Evolutionary conservation across 805 yeast genomes (phyloP), one percentile per base, ranked within the genome.

Genomic region (Candida oleophila): DNA sequence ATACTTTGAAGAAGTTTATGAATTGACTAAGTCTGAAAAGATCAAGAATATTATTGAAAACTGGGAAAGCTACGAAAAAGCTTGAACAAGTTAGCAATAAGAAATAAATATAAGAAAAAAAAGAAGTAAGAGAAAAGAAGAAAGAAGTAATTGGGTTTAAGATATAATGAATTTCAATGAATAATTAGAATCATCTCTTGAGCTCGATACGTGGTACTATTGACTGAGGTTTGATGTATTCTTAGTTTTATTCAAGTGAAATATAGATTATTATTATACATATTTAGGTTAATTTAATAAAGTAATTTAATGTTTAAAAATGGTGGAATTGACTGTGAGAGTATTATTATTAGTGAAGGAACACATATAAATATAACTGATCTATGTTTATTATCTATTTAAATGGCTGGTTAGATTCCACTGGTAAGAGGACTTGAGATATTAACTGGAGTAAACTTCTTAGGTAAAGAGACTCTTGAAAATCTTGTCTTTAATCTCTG

Each of bases 1-100:
- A 69, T 94, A 94, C 77, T 94, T 94, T 77, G 87, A 95, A 77
- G 96, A 89, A 59, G 99, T 94, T 45, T 94, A 92, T 67, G 81
- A 84, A 49, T 80, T 94, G 68, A 94, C 99, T 43, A 84, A 87
- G 38, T 87, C 96, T 43, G 96, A 89, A 45, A 89, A 88, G 80
- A 87, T 95, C 66, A 89, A 89, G 77, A 76, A 80, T 43, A 87
- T 94, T 58, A 73, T 94, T 55, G 97, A 94, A 54, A 89, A 90
- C 80, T 94, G 99, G 99, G 97, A 89, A 62, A 74, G 79, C 56
- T 92, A 87, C 68, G 83, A 79, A 62, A 64, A 68, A 40, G 78
- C 82, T 48, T 78, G 62, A 55, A 9, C 9, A 9, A 7, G 37
- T 5, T 7, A 15, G 16, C 18, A 37, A 37, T n/a, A 12, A 21